Base-by-base conservation (phyloP, 2,329 filamentous ascomycete genomes). In the Drechslerella coelobrocha region DNA sequence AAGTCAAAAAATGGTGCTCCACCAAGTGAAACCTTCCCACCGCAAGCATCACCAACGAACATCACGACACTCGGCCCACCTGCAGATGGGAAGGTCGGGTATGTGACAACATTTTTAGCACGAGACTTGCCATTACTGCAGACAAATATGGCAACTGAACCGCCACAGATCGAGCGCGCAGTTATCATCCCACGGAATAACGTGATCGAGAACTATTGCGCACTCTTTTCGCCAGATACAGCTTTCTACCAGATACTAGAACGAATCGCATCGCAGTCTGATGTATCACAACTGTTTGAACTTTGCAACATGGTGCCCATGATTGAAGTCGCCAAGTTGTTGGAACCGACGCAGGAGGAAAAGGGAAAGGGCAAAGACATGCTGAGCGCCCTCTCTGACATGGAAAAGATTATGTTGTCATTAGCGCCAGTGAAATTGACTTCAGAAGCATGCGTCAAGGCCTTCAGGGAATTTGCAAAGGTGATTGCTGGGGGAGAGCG, bases 191-290 rank as follows among this genome's bases (percentile, higher is more conserved):
- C 93, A 2, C 90, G 92, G 0, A 82, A 85, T 0, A 78, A 83
- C 24, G 83, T 91, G 1, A 81, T 96, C 31, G 86, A 94, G 76
- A 84, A 85, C 6, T 94, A 97, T 77, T 84, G 89, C 0, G 84
- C 85, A 1, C 94, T 93, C 77, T 96, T 96, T 75, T 91, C 92
- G 0, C 84, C 86, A 0, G 84, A 85, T 4, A 92, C 90, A 0
- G 91, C 92, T 0, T 89, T 97, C 74, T 89, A 87, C 73, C 96
- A 92, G 76, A 87, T 97, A 68, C 79, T 97, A 61, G 82, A 88
- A 72, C 89, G 89, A 1, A 81, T 97, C 52, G 83, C 89, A 72
- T 88, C 91, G 61, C 83, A 93, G 7, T 84, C 86, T 1, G 81
- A 83, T 26, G 80, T 89, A 8, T 85, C 88, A 57, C 79, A 83